phyloP scores from a whole-genome alignment of 2,329 filamentous ascomycete species.

The Hypoxylon rubiginosum region DNA sequence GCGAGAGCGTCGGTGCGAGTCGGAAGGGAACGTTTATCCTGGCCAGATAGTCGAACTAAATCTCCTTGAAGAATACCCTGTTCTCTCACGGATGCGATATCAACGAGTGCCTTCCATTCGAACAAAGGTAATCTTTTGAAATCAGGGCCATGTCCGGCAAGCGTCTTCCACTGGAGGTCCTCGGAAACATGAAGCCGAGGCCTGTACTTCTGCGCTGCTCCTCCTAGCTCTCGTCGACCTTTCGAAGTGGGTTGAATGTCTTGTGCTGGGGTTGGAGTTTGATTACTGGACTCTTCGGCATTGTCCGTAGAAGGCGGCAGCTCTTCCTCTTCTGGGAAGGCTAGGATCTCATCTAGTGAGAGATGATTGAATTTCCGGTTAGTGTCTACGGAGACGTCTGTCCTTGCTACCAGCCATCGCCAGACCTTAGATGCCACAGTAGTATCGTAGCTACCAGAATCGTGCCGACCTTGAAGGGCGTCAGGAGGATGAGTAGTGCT shows the following conservation, averaged over 20 bases:
- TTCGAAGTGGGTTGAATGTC: not conserved
- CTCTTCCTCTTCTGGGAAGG: conserved; percentile 53
- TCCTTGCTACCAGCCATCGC: conserved; percentile 57
- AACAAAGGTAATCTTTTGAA: conserved; percentile 69
- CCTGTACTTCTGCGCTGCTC: conserved; percentile 20
- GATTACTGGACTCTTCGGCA: conserved; percentile 15
- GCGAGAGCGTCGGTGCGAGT: conserved; percentile 71
- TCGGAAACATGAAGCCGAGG: conserved; percentile 64
- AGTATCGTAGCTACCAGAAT: conserved; percentile 46
- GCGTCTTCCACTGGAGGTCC: conserved; percentile 69
- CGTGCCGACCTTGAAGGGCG: conserved; percentile 14
- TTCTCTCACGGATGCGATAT: conserved; percentile 67
- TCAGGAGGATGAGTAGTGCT: not conserved
- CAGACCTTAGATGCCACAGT: conserved; percentile 58
- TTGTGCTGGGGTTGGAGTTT: conserved; percentile 13
- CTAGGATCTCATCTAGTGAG: conserved; percentile 57
- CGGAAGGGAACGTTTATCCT: conserved; percentile 74
- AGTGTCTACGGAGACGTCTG: conserved; percentile 58
- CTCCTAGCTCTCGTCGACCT: conserved; percentile 6
- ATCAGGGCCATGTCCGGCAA: conserved; percentile 71
- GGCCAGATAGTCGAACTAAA: conserved; percentile 67
- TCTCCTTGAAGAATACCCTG: conserved; percentile 73
- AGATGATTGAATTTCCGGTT: conserved; percentile 55
- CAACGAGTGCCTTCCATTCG: conserved; percentile 71
- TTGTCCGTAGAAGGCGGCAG: conserved; percentile 5